phyloP scores from a whole-genome alignment of 495 filamentous ascomycete genomes.

The Thermothielavioides terrestris region DNA sequence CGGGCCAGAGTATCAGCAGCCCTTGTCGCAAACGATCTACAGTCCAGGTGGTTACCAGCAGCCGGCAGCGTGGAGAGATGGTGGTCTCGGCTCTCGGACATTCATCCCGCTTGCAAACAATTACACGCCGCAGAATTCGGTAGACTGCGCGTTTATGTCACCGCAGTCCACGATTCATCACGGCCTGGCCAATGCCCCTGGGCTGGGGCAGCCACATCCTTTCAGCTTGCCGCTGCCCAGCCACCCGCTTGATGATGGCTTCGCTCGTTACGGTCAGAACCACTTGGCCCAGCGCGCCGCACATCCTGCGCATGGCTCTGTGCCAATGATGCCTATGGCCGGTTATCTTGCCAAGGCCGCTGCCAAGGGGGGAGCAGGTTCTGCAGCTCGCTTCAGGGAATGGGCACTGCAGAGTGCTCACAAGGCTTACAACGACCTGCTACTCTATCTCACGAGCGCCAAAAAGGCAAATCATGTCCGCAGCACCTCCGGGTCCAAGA shows the following conservation, averaged over 20 bases:
- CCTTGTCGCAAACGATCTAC: constrained; percentile 61
- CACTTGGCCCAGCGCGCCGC: constrained; percentile 13
- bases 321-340: constrained; percentile 11
- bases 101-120: constrained; percentile 25
- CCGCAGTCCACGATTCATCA: constrained; percentile 20
- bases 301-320: constrained; percentile 13
- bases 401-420: constrained; percentile 78
- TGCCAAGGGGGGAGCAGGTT: constrained; percentile 6
- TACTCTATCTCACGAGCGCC: constrained; percentile 62
- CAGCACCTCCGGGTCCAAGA: constrained; percentile 15
- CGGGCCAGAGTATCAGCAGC: constrained; percentile 62
- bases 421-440: constrained; percentile 75
- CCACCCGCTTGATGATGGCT: constrained; percentile 27
- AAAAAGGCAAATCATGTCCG: constrained; percentile 37
- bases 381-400: constrained; percentile 64
- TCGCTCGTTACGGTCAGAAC: constrained; percentile 16
- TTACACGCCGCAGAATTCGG: constrained; percentile 24
- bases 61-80: constrained; percentile 66
- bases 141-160: constrained; percentile 27
- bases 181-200: constrained; percentile 16
- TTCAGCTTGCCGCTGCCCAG: constrained; percentile 21
- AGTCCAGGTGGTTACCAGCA: constrained; percentile 65
- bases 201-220: constrained; percentile 20
- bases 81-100: constrained; percentile 35
- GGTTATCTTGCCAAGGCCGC: background rate